phyloP scores from a whole-genome alignment of 2,329 filamentous ascomycete species.

The Colletotrichum tropicale region DNA sequence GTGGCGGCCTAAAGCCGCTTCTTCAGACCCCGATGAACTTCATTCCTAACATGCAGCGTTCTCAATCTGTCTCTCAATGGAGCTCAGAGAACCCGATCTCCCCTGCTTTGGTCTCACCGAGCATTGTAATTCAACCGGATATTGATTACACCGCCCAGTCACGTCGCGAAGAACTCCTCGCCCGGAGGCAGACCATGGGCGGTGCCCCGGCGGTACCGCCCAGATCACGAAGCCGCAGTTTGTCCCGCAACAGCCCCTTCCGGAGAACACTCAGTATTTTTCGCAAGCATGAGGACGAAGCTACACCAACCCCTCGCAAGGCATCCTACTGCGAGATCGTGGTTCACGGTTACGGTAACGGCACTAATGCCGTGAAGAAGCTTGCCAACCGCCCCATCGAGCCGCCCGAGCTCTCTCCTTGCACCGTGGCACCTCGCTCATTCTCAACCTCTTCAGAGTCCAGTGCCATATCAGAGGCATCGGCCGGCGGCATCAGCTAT shows the following conservation, averaged over 20 bases:
- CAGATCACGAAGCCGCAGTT: slow-evolving; percentile 28
- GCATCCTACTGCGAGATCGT: slow-evolving; percentile 55
- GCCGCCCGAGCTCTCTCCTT: neutral
- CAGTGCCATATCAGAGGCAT: slow-evolving; percentile 22
- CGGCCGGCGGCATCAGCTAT: slow-evolving; percentile 30
- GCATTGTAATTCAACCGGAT: slow-evolving; percentile 55
- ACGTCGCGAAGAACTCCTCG: slow-evolving; percentile 30
- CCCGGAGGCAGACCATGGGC: slow-evolving; percentile 1
- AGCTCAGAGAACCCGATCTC: neutral
- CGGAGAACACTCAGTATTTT: slow-evolving; percentile 38
- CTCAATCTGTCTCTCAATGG: slow-evolving; percentile 17
- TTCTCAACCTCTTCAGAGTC: slow-evolving; percentile 24
- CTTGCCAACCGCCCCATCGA: neutral
- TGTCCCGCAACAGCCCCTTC: slow-evolving; percentile 27
- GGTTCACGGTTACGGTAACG: slow-evolving; percentile 59
- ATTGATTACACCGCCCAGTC: slow-evolving; percentile 58
- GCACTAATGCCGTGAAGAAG: slow-evolving; percentile 44
- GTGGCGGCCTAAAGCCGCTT: slow-evolving; percentile 27
- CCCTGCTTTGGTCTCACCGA: neutral
- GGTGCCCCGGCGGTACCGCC: slow-evolving; percentile 20
- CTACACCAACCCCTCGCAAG: neutral
- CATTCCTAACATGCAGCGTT: slow-evolving; percentile 6
- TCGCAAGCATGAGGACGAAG: slow-evolving; percentile 18
- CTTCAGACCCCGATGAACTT: slow-evolving; percentile 32
- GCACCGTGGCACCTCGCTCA: neutral